Evolutionary conservation across 176 grass and related monocot species (phyloP), one percentile per base, ranked within the genome.

Genomic region (Metroxylon sagu): DNA sequence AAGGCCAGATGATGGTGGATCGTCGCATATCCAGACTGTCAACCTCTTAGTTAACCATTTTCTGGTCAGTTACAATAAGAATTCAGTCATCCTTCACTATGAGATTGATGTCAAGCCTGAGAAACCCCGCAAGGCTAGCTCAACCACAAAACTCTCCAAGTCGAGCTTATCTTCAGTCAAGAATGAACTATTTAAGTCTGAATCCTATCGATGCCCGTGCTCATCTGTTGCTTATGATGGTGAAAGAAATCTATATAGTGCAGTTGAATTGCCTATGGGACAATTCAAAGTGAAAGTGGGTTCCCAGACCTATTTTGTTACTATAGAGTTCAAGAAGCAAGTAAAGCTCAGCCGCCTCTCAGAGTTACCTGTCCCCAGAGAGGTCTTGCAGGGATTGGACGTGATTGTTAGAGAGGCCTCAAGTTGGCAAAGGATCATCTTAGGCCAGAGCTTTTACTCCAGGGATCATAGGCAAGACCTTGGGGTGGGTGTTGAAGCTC

Each of bases 381-480:
- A 88, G 62, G 65, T 88, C 31, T 83, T 83, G 56, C 76, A 88
- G 30, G 80, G 67, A 29, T 68, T 88, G 71, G 77, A 83, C 72
- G 72, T 83, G 48, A 65, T 83, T 76, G 71, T 88, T 27, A 68
- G 80, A 6, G 75, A 76, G 62, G 79, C 78, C 27, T 88, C 76
- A 25, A n/a, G 25, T 25, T 71, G 68, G 75, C 26, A 43, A 50
- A 82, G 78, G 72, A 71, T 86, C 56, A 74, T 66, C 6, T 49
- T 74, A 49, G 78, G 78, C 49, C 68, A 51, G 53, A 71, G 66
- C 55, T 82, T 86, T 59, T 86, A 86, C 66, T 86, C 78, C 50
- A 52, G 18, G 0, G 26, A 57, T 21, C 60, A 25, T 18, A 59
- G 57, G 50, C 0, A 2, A 2, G 7, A 50, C 19, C 25, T 86